A percentile compares a stretch with the other conserved stretches of the same genome.
Evolutionary conservation across 2,329 filamentous ascomycete species (phyloP).

Genomic region (Penicillium paneum): DNA sequence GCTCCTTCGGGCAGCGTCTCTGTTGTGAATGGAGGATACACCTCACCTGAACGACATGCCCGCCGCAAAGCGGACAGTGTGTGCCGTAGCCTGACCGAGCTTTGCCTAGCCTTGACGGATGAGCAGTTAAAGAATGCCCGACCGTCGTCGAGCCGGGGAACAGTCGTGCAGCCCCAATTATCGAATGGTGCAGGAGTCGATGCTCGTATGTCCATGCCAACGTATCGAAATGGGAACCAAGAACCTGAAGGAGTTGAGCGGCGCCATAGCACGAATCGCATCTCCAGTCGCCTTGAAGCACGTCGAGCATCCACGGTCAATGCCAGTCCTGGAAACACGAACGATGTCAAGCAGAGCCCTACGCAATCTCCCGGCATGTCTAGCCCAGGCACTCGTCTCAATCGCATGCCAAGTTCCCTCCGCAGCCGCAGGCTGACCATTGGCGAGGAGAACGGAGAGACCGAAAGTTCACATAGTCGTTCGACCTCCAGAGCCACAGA

Average conservation of each 20-base stretch:
- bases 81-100: constrained; percentile 86
- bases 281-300: constrained; percentile 37
- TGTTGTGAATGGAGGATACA: constrained; percentile 36
- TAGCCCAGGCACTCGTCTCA: constrained; percentile 38
- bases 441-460: constrained; percentile 37
- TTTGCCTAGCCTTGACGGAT: constrained; percentile 79
- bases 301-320: constrained; percentile 41
- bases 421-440: constrained; percentile 37
- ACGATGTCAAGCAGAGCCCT: constrained; percentile 13
- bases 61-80: constrained; percentile 88
- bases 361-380: constrained; percentile 16
- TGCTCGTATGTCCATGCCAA: constrained; percentile 26
- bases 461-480: constrained; percentile 31
- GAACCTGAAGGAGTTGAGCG: constrained; percentile 36
- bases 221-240: constrained; percentile 37
- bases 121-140: constrained; percentile 40
- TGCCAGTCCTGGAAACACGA: constrained; percentile 21
- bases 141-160: constrained; percentile 31
- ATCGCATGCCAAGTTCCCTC: constrained; percentile 40
- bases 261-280: constrained; percentile 28
- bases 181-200: constrained; percentile 27
- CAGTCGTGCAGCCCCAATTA: constrained; percentile 18
- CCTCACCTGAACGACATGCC: constrained; percentile 71
- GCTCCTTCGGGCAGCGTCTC: constrained; percentile 51
- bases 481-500: constrained; percentile 45